These are phyloP conservation scores for Murraya paniculata DNA, from an alignment of 345 rosid species.

Conservation along the genomic window DNA sequence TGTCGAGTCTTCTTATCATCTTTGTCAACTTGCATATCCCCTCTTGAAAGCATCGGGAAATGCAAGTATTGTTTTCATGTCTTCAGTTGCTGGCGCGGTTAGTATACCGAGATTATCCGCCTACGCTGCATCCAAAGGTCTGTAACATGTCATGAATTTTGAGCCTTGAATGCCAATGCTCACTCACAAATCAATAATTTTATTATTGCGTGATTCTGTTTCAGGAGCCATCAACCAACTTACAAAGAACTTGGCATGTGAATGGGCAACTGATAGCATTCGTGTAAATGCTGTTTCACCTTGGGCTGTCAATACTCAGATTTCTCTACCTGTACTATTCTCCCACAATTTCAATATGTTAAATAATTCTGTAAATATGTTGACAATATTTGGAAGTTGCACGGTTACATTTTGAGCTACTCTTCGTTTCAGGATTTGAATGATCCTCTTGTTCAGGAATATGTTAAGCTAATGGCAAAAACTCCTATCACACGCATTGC, in stretches of 20 bases:
- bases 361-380: not conserved
- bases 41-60: constrained; percentile 45
- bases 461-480: not conserved
- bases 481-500: constrained; percentile 10
- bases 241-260: constrained; percentile 35
- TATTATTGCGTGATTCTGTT: not conserved
- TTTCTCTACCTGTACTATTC: constrained; percentile 18
- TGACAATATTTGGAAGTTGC: not conserved
- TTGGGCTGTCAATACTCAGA: constrained; percentile 25
- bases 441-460: not conserved
- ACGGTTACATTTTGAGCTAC: not conserved
- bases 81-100: constrained; percentile 36
- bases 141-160: too few species aligned
- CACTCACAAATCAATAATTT: not conserved
- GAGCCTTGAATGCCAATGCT: not conserved
- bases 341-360: not conserved
- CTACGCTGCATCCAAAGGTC: constrained; percentile 43
- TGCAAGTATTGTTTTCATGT: constrained; percentile 53
- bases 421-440: not conserved
- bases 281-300: constrained; percentile 36
- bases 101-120: constrained; percentile 19
- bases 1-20: constrained; percentile 52
- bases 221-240: constrained; percentile 38
- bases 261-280: constrained; percentile 43
- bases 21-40: constrained; percentile 58